Percentiles rank a stretch among this genome's conserved stretches.
Evolutionary conservation across 2,329 filamentous ascomycete species (phyloP).

Genomic region (Colletotrichum cereale): DNA sequence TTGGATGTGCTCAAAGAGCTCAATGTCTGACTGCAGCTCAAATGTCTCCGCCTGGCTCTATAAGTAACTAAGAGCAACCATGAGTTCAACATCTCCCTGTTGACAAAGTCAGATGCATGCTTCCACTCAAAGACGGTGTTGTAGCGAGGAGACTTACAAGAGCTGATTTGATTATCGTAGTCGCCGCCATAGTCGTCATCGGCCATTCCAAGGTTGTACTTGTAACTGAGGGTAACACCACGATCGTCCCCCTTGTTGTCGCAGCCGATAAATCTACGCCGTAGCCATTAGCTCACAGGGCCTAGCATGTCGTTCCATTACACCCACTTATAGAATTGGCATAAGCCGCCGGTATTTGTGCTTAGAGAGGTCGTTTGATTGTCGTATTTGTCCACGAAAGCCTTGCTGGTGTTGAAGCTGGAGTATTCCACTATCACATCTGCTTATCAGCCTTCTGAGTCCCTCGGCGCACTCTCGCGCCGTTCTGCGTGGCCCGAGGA

Average conservation of each 20-base stretch:
- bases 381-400: slow-evolving; percentile 29
- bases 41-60: background rate
- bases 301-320: no score
- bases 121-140: background rate
- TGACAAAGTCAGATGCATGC: background rate
- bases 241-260: slow-evolving; percentile 35
- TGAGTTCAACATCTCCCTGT: slow-evolving; percentile 32
- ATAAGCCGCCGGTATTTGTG: slow-evolving; percentile 32
- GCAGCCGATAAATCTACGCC: slow-evolving; percentile 12
- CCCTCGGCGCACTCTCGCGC: accelerated
- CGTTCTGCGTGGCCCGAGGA: no score
- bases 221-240: slow-evolving; percentile 27
- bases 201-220: slow-evolving; percentile 24
- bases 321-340: slow-evolving; percentile 31
- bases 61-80: background rate
- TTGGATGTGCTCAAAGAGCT: background rate
- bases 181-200: slow-evolving; percentile 22
- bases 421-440: slow-evolving; percentile 15
- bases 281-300: background rate
- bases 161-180: slow-evolving; percentile 37
- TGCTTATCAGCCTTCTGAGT: background rate
- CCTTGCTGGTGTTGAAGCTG: slow-evolving; percentile 26
- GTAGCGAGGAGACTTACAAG: slow-evolving; percentile 13
- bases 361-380: slow-evolving; percentile 34
- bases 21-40: background rate